These are phyloP conservation scores for Geoglossum glabrum DNA, from an alignment of 495 filamentous ascomycete genomes.

Conservation along the genomic window DNA sequence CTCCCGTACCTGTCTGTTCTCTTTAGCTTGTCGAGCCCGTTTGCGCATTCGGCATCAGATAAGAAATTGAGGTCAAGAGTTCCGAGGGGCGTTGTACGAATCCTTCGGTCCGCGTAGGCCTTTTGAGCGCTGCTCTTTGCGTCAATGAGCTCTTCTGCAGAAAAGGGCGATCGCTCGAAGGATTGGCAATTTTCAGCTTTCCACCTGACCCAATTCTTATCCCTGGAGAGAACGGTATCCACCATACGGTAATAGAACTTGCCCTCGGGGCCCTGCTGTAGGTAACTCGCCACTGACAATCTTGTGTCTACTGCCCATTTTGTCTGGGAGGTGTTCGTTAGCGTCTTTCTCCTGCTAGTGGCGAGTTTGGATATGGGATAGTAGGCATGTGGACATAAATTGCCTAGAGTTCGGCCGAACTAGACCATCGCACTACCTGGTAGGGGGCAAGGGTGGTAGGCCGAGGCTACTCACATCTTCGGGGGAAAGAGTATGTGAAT, in stretches of 20 bases:
- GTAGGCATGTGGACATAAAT: background rate
- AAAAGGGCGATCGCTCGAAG: slow-evolving; percentile 55
- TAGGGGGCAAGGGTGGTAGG: background rate
- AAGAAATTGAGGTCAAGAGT: slow-evolving; percentile 60
- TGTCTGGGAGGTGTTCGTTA: slow-evolving; percentile 20
- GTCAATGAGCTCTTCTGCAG: slow-evolving; percentile 39
- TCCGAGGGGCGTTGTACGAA: slow-evolving; percentile 45
- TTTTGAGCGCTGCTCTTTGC: slow-evolving; percentile 43
- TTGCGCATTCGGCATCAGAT: slow-evolving; percentile 33
- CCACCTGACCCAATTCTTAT: slow-evolving; percentile 98
- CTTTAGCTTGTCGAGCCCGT: slow-evolving; percentile 38
- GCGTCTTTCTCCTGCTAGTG: slow-evolving; percentile 6
- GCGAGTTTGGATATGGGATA: background rate
- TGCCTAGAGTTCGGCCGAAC: background rate
- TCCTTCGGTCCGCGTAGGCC: slow-evolving; percentile 41
- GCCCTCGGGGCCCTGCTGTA: slow-evolving; percentile 59
- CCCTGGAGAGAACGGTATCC: slow-evolving; percentile 78
- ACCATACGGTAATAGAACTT: slow-evolving; percentile 91
- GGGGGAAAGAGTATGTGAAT: slow-evolving; percentile 51
- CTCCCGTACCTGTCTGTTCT: slow-evolving; percentile 29
- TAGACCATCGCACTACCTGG: background rate
- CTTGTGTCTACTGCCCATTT: slow-evolving; percentile 65
- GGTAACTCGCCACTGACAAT: slow-evolving; percentile 51
- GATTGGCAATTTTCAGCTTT: slow-evolving; percentile 81
- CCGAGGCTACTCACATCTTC: slow-evolving; percentile 44